A percentile compares a stretch with the other conserved stretches of the same genome.
These are phyloP conservation scores for Wickerhamomyces subpelliculosus DNA, from an alignment of 805 yeast species.

Conservation along the genomic window DNA sequence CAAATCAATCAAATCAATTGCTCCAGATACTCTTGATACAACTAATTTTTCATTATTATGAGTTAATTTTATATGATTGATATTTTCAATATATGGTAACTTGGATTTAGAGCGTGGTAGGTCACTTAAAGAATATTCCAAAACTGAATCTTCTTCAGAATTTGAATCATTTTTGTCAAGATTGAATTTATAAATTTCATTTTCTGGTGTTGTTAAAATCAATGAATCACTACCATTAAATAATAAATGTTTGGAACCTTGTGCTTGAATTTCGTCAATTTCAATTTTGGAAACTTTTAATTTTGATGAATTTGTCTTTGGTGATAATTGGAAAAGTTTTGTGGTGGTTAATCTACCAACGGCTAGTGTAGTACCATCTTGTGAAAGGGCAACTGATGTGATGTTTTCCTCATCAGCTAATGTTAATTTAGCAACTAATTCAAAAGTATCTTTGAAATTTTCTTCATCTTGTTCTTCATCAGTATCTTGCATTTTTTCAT, in stretches of 20 bases:
- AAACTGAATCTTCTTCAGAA: conserved; percentile 26
- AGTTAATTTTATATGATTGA: conserved; percentile 46
- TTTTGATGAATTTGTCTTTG: conserved; percentile 26
- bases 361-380: conserved; percentile 57
- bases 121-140: conserved; percentile 33
- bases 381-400: conserved; percentile 56
- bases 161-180: conserved; percentile 29
- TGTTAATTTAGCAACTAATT: conserved; percentile 57
- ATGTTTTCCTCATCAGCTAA: conserved; percentile 78
- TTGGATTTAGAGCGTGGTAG: conserved; percentile 27
- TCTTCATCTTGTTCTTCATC: conserved; percentile 9
- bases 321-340: conserved; percentile 59
- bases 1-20: conserved; percentile 44
- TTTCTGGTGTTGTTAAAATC: conserved; percentile 50
- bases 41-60: conserved; percentile 41
- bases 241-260: conserved; percentile 49
- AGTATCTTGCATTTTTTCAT: conserved; percentile 2
- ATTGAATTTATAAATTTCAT: conserved; percentile 43
- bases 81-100: conserved; percentile 40
- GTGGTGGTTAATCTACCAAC: conserved; percentile 66
- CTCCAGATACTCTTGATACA: conserved; percentile 58
- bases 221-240: conserved; percentile 42
- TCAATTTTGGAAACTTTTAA: conserved; percentile 48
- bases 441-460: conserved; percentile 33
- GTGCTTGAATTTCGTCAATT: conserved; percentile 26